A percentile compares a stretch with the other conserved stretches of the same genome.
Evolutionary conservation across 306 rosid genomes (phyloP).

Genomic region (Benincasa hispida): DNA sequence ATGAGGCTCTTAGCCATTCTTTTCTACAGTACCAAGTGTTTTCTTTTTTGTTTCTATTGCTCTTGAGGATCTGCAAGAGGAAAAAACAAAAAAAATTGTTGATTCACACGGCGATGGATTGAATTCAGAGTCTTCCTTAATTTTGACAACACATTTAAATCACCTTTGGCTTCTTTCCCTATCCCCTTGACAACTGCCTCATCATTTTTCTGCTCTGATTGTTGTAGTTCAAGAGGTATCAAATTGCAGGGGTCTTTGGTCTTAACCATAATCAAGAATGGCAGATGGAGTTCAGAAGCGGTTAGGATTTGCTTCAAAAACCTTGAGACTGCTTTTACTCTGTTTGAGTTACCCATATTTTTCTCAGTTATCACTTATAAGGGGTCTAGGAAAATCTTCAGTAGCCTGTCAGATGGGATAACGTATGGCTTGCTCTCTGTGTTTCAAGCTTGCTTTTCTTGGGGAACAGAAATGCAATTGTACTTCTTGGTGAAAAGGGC

Average conservation of each 20-base stretch:
- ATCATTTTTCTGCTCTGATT: neutral
- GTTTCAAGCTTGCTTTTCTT: conserved; percentile 4
- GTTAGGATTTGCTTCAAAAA: neutral
- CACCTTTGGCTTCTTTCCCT: neutral
- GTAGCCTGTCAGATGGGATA: neutral
- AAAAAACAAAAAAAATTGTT: neutral
- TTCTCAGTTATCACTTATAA: neutral
- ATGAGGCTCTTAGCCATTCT: neutral
- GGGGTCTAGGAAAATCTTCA: neutral
- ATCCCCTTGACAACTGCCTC: neutral
- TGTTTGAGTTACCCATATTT: neutral
- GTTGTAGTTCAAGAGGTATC: neutral
- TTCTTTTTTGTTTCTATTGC: neutral
- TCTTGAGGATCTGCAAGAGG: neutral
- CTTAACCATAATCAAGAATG: neutral
- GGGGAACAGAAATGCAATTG: neutral
- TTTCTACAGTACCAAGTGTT: neutral
- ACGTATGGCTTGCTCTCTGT: neutral
- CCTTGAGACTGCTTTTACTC: neutral
- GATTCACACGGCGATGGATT: neutral
- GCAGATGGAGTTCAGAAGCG: neutral
- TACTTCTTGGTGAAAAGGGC: neutral
- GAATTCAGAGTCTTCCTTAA: neutral
- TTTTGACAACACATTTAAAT: neutral
- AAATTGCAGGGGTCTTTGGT: neutral